These are phyloP conservation scores for Neonectria hederae DNA, from an alignment of 2,329 filamentous ascomycete genomes.

Conservation along the genomic window DNA sequence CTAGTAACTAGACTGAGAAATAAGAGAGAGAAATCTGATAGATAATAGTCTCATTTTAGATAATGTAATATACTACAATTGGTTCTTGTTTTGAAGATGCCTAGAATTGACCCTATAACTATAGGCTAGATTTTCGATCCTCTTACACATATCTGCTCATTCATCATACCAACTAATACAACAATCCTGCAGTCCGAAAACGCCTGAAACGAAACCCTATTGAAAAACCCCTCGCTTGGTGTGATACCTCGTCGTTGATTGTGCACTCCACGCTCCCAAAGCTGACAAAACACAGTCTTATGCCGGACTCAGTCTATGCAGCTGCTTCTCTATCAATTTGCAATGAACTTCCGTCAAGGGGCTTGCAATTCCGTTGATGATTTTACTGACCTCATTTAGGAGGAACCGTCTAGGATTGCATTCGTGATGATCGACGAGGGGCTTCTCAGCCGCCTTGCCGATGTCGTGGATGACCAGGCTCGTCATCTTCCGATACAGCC, in stretches of 20 bases:
- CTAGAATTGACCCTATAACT: too few species aligned
- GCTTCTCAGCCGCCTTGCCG: constrained; percentile 21
- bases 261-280: not conserved
- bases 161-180: not conserved
- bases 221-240: not conserved
- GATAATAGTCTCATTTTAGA: too few species aligned
- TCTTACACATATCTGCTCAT: constrained; percentile 8
- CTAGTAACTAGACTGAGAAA: too few species aligned
- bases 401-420: constrained; percentile 37
- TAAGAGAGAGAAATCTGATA: too few species aligned
- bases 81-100: too few species aligned
- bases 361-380: constrained; percentile 31
- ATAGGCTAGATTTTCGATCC: not conserved
- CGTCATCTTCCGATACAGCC: constrained; percentile 36
- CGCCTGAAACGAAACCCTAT: not conserved
- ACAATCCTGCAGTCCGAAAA: not conserved
- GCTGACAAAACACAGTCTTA: not conserved
- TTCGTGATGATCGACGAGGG: constrained; percentile 26
- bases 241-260: not conserved
- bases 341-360: constrained; percentile 20
- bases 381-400: constrained; percentile 29
- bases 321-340: constrained; percentile 18
- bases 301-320: constrained; percentile 5
- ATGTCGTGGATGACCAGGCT: constrained; percentile 44
- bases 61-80: too few species aligned